Base-by-base conservation (phyloP, 2,329 filamentous ascomycete genomes). In the Onygena corvina region DNA sequence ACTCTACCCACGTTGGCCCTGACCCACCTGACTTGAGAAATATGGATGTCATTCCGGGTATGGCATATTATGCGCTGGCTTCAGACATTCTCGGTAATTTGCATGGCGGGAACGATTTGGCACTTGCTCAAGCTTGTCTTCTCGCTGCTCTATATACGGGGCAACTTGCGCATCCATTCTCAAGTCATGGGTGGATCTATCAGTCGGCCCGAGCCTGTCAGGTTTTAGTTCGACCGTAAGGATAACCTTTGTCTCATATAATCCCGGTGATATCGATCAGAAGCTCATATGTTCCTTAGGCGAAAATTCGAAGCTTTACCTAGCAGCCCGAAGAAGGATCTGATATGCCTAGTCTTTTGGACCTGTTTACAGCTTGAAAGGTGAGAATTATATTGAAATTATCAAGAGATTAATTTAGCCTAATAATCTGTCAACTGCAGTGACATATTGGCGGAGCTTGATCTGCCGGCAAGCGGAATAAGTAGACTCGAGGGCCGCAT, bases 311-410 rank as follows among this genome's bases (percentile, higher is more conserved):
- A 60, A 18, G 49, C 55, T 34, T 57, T 67, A 50, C 50, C 53
- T 23, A 60, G 64, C 11, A 59, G 60, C 1, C 53, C 56, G 4
- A 35, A 56, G 3, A 63, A 81, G 58, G 86, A 88, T 60, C 73
- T 83, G 50, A 72, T 83, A 30, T 72, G 83, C 11, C 76, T 93
- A 57, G 83, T 86, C 0, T 95, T 89, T 59, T 96, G 90, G 90
- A 92, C 89, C 5, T 94, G 86, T 62, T 71, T 95, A 54, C 90
- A 96, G 61, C 74, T 96, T 8, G 90, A 96, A 66, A 94, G 83
- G 83, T 86, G 65, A 57, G 38, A 34, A 42, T 27, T 9, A 12
- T 27, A 23, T 25, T 12, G 3, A 23, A 38, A 25, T 20, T 14
- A 16, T 18, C 11, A 5, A n/a, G 33, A 42, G 21, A 9, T 5